Percentiles rank a stretch among this genome's conserved stretches.
phyloP scores from a whole-genome alignment of 2,329 filamentous ascomycete genomes.

The Aspergillus puulaauensis region DNA sequence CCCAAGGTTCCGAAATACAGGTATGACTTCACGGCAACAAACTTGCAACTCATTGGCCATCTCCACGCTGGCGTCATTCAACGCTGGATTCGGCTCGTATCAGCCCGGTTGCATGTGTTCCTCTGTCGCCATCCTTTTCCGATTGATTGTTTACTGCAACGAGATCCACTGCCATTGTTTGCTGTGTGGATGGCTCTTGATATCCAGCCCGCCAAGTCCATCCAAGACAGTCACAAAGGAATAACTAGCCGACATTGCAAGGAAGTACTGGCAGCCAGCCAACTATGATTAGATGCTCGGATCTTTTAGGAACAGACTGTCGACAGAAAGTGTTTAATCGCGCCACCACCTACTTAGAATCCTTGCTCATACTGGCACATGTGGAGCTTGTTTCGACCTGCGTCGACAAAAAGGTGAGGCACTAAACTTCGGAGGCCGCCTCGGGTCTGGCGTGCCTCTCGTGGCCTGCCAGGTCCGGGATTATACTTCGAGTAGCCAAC shows the following conservation, averaged over 20 bases:
- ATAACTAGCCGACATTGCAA: background rate
- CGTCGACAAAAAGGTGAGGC: background rate
- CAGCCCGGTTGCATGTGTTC: background rate
- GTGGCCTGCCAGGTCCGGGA: no score
- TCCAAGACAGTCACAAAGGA: background rate
- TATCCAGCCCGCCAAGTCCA: background rate
- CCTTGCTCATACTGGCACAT: background rate
- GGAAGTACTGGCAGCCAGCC: background rate
- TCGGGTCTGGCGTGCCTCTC: no score
- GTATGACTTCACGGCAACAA: background rate
- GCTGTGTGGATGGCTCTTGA: background rate
- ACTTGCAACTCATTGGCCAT: background rate
- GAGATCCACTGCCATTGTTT: background rate
- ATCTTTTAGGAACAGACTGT: background rate
- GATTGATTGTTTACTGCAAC: background rate
- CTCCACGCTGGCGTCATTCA: conserved; percentile 4
- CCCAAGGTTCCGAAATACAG: conserved; percentile 1
- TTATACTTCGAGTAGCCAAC: no score
- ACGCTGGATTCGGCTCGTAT: background rate
- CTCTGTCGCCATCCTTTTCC: background rate
- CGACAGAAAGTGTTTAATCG: background rate
- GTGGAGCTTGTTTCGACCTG: conserved; percentile 10
- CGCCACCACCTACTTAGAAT: background rate
- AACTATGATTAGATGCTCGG: background rate
- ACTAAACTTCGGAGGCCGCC: background rate